Evolutionary conservation across 129 eudicot genomes (phyloP), one percentile per base, ranked within the genome.

Genomic region (Saposhnikovia divaricata): DNA sequence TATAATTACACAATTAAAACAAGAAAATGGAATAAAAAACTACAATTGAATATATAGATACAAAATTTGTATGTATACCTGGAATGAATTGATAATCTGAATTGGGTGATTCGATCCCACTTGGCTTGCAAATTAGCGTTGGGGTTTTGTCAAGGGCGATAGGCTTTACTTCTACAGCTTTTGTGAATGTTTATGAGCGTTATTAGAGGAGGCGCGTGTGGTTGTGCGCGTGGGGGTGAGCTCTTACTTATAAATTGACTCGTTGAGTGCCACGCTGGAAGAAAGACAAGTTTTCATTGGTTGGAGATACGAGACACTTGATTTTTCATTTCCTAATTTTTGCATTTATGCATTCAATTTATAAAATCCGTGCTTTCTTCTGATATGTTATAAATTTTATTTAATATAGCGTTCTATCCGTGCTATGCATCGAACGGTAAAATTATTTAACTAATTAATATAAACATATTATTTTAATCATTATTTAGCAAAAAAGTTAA

Each of bases 231-330:
- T 79, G 65, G 31, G 44, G 11, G 2, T 15, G 11, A 47, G 16
- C 3, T 9, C 15, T 46, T 43, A 27, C 9, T 61, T 23, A 2
- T 13, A 5, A n/a, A n/a, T 69, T 70, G 50, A 80, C 59, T 51
- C 40, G 8, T 12, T 50, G 82, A 6, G 16, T 50, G 78, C 74
- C 25, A 31, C 38, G 78, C 71, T 82, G 85, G 81, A 76, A 70
- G 42, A 51, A 9, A 19, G 23, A 2, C 14, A 3, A 34, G 57
- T 34, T 69, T 28, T 31, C 0, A 82, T 82, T 82, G 85, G 85
- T n/a, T 69, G 19, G 16, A 19, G n/a, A 51, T 77, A 82, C 85
- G 81, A 77, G 34, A 65, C 75, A 48, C 47, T 21, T 28, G 42
- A 31, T 25, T 68, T 10, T 48, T 12, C 21, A 39, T 2, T 9